A percentile compares a stretch with the other conserved stretches of the same genome.
These are phyloP conservation scores for Teratosphaeria epicoccoides DNA, from an alignment of 2,329 filamentous ascomycete genomes.

Conservation along the genomic window DNA sequence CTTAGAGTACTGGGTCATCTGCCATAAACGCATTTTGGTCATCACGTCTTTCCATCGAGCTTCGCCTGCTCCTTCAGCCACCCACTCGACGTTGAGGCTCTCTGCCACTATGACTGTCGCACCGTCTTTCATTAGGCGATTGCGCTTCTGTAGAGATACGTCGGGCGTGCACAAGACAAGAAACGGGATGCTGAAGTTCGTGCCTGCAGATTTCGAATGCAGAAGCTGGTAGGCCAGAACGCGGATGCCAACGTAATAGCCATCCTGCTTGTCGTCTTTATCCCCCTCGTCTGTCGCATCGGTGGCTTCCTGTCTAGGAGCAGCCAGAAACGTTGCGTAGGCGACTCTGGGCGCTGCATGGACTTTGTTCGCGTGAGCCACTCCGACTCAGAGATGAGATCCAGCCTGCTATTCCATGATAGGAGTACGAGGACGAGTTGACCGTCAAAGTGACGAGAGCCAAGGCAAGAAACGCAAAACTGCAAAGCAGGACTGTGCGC, in stretches of 20 bases:
- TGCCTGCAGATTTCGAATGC: slow-evolving; percentile 26
- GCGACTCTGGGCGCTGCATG: slow-evolving; percentile 23
- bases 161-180: slow-evolving; percentile 28
- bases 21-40: slow-evolving; percentile 28
- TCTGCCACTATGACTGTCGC: slow-evolving; percentile 27
- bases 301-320: slow-evolving; percentile 14
- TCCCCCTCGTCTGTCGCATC: slow-evolving; percentile 11
- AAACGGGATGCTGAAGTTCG: slow-evolving; percentile 28
- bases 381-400: background rate
- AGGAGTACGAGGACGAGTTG: background rate
- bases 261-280: slow-evolving; percentile 18
- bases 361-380: background rate
- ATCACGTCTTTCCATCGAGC: slow-evolving; percentile 27
- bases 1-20: slow-evolving; percentile 24
- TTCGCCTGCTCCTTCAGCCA: slow-evolving; percentile 12
- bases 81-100: slow-evolving; percentile 10
- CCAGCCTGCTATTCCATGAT: background rate
- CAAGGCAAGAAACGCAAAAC: background rate
- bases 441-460: background rate
- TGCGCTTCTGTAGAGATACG: slow-evolving; percentile 25
- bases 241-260: slow-evolving; percentile 26
- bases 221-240: slow-evolving; percentile 30
- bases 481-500: background rate
- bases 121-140: slow-evolving; percentile 26
- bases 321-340: slow-evolving; percentile 30